phyloP scores from a whole-genome alignment of 345 rosid species.

The Pistacia atlantica region DNA sequence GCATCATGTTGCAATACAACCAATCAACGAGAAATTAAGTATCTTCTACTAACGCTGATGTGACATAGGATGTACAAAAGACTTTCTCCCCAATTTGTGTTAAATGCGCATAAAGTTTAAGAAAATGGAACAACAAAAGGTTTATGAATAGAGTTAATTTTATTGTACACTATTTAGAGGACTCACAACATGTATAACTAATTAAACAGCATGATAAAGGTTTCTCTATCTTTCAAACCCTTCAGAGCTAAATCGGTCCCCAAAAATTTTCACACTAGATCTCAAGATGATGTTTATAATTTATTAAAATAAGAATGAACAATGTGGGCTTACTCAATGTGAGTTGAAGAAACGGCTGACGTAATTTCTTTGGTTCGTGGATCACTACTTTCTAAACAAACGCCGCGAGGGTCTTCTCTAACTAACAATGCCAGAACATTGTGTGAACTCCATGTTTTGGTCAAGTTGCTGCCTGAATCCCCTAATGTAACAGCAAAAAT shows the following conservation, averaged over 20 bases:
- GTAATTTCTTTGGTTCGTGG: constrained; percentile 66
- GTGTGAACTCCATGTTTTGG: constrained; percentile 69
- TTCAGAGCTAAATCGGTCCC: constrained; percentile 5
- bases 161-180: not conserved
- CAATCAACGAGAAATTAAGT: too few relatives aligned
- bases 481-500: constrained; percentile 77
- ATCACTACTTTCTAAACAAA: constrained; percentile 76
- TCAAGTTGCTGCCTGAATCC: constrained; percentile 54
- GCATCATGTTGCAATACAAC: too few relatives aligned
- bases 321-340: constrained; percentile 41
- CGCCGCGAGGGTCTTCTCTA: constrained; percentile 88
- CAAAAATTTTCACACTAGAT: not conserved
- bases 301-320: constrained; percentile 10
- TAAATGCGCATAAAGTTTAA: not conserved
- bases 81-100: not conserved
- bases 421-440: constrained; percentile 85
- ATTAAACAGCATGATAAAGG: not conserved
- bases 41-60: too few relatives aligned
- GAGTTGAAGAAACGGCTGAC: constrained; percentile 57
- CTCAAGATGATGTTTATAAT: not conserved
- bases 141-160: not conserved
- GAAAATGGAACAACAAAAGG: not conserved
- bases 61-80: too few relatives aligned
- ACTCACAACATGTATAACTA: not conserved
- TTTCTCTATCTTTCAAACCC: not conserved